phyloP scores from a whole-genome alignment of 306 rosid genomes.

The Fragaria ananassa region DNA sequence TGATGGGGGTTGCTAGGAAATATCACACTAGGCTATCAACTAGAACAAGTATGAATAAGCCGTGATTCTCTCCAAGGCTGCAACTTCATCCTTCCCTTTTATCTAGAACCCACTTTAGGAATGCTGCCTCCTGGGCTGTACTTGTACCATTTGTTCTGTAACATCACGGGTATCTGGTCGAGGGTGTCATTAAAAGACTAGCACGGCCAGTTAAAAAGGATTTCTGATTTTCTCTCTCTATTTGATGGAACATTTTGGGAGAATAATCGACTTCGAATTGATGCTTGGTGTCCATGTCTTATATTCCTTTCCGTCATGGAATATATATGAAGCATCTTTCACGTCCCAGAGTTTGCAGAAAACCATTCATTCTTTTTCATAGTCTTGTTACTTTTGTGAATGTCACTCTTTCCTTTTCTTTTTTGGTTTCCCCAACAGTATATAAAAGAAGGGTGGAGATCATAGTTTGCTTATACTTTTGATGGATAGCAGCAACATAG shows the following conservation, averaged over 20 bases:
- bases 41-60: background rate
- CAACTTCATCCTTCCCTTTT: background rate
- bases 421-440: background rate
- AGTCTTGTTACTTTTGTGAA: constrained; percentile 24
- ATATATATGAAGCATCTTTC: constrained; percentile 2
- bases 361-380: background rate
- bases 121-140: background rate
- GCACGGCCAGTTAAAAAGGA: background rate
- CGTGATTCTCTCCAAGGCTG: background rate
- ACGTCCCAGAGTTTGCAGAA: background rate
- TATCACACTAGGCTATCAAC: background rate
- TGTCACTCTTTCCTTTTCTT: background rate
- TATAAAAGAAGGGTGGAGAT: constrained; percentile 19
- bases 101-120: background rate
- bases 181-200: background rate
- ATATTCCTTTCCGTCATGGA: constrained; percentile 5
- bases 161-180: background rate
- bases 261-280: constrained; percentile 4
- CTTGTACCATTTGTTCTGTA: background rate
- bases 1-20: background rate
- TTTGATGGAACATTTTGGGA: background rate
- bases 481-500: constrained; percentile 52
- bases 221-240: background rate
- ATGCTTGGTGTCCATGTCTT: background rate
- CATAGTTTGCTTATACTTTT: constrained; percentile 29